Evolutionary conservation across 441 rosid species (phyloP).

Genomic region (Bruguiera hainesii): DNA sequence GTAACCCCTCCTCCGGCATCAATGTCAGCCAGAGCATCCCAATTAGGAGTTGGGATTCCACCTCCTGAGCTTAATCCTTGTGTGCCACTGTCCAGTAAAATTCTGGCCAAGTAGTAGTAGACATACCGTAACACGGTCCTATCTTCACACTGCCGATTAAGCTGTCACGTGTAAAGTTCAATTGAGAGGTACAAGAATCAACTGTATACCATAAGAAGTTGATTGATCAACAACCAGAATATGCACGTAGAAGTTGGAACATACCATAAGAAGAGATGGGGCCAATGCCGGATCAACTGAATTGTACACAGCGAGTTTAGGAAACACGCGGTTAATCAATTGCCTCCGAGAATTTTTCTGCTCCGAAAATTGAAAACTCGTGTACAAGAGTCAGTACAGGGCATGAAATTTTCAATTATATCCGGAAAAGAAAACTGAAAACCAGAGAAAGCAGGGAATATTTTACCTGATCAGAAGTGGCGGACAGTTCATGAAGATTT

Average conservation of each 20-base stretch:
- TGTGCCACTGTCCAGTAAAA: conserved; percentile 74
- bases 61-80: conserved; percentile 95
- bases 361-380: conserved; percentile 12
- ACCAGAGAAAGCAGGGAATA: background rate
- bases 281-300: conserved; percentile 99
- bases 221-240: background rate
- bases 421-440: background rate
- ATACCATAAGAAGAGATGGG: conserved; percentile 99
- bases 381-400: conserved; percentile 9
- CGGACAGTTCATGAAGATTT: conserved; percentile 96
- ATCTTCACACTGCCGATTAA: conserved; percentile 96
- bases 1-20: conserved; percentile 99
- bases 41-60: conserved; percentile 98
- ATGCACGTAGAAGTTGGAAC: background rate
- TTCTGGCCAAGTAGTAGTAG: conserved; percentile 96
- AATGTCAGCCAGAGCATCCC: conserved; percentile 99
- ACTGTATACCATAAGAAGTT: too few species aligned
- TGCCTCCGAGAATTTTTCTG: conserved; percentile 96
- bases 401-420: conserved; percentile 1
- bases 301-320: conserved; percentile 97
- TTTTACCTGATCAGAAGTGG: conserved; percentile 88
- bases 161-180: conserved; percentile 40
- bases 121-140: conserved; percentile 92
- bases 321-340: conserved; percentile 85
- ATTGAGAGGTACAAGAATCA: too few species aligned